A percentile compares a stretch with the other conserved stretches of the same genome.
Conservation (phyloP, 75 land plant species). For the Picea glauca region DNA sequence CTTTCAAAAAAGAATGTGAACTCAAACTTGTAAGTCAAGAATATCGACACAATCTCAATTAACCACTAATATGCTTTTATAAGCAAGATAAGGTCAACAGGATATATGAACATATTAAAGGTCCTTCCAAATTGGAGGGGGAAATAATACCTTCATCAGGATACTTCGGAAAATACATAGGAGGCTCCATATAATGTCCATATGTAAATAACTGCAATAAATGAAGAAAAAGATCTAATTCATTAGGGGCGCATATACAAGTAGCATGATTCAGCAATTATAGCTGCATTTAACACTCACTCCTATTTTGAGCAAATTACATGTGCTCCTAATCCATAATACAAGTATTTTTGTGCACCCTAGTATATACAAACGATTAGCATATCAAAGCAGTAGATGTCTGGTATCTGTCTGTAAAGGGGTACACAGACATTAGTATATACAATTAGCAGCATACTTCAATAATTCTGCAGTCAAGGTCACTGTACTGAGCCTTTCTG, state of each 20-base stretch:
- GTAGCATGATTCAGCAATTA: background rate
- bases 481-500: background rate
- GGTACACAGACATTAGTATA: too few relatives aligned
- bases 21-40: background rate
- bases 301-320: background rate
- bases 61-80: background rate
- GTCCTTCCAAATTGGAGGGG: background rate
- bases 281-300: background rate
- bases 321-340: background rate
- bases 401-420: too few relatives aligned
- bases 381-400: too few relatives aligned
- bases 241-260: background rate
- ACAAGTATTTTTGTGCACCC: too few relatives aligned
- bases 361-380: too few relatives aligned
- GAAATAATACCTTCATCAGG: constrained; percentile 28
- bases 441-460: too few relatives aligned
- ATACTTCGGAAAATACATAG: constrained; percentile 44
- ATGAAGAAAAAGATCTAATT: background rate
- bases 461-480: too few relatives aligned
- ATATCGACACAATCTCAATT: background rate
- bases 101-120: background rate
- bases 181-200: constrained; percentile 46
- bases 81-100: background rate
- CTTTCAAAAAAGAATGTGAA: background rate
- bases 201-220: constrained; percentile 41